These are phyloP conservation scores for Ampelocalamus luodianensis DNA, from an alignment of 176 grass and related monocot species.

Conservation along the genomic window DNA sequence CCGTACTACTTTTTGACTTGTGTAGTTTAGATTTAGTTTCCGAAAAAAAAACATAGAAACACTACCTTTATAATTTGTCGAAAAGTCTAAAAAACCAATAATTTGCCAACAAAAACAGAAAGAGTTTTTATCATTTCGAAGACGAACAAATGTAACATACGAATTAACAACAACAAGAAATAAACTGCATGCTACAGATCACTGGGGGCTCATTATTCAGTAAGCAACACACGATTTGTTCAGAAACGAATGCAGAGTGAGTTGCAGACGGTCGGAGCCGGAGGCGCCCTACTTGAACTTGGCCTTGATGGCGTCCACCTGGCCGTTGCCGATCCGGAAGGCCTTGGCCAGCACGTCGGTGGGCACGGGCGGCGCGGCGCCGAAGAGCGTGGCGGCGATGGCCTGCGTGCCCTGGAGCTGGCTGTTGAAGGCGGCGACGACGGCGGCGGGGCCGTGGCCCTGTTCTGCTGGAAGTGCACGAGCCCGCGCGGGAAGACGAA, in stretches of 20 bases:
- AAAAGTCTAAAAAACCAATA: background rate
- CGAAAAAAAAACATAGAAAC: background rate
- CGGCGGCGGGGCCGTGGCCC: slow-evolving; percentile 39
- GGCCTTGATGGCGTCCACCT: slow-evolving; percentile 59
- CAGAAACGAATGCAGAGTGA: background rate
- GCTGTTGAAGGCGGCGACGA: slow-evolving; percentile 79
- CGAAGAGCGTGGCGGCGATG: slow-evolving; percentile 71
- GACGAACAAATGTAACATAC: background rate
- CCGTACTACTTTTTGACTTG: no score
- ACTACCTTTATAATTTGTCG: background rate
- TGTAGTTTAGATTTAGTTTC: background rate
- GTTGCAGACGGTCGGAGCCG: background rate
- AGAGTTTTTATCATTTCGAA: background rate
- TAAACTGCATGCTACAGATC: background rate
- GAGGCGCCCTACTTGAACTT: slow-evolving; percentile 45
- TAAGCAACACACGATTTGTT: background rate
- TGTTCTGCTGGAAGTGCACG: slow-evolving; percentile 87
- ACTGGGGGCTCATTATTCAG: background rate
- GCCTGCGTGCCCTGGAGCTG: slow-evolving; percentile 73
- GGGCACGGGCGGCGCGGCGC: slow-evolving; percentile 45
- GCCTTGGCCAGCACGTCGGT: slow-evolving; percentile 71
- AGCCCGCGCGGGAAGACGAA: slow-evolving; percentile 80
- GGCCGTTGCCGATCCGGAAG: slow-evolving; percentile 43
- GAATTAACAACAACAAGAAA: background rate
- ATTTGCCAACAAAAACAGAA: background rate